Conservation (phyloP, 2,329 filamentous ascomycete genomes). For the Fusarium staphyleae region DNA sequence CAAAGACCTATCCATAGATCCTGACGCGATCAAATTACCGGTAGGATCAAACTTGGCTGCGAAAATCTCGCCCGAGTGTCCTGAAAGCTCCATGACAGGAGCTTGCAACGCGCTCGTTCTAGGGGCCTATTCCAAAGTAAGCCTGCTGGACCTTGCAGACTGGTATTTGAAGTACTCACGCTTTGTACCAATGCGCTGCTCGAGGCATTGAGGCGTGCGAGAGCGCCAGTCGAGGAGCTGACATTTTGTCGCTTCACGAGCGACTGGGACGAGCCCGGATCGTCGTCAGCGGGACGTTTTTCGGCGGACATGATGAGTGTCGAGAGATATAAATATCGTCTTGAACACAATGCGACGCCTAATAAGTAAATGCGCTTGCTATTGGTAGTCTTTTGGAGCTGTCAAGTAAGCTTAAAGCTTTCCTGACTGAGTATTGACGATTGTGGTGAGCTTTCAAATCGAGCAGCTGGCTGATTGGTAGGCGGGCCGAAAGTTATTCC, state of each 20-base stretch:
- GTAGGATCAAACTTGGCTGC: slow-evolving; percentile 88
- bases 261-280: slow-evolving; percentile 79
- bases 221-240: slow-evolving; percentile 54
- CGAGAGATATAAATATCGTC: not conserved
- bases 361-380: slow-evolving; percentile 12
- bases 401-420: slow-evolving; percentile 19
- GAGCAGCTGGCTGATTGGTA: slow-evolving; percentile 39
- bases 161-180: slow-evolving; percentile 47
- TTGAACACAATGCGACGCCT: slow-evolving; percentile 10
- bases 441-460: slow-evolving; percentile 32
- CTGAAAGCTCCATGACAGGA: slow-evolving; percentile 91
- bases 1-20: slow-evolving; percentile 92
- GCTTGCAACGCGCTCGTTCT: slow-evolving; percentile 85
- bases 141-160: not conserved
- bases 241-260: slow-evolving; percentile 89
- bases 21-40: slow-evolving; percentile 89
- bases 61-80: slow-evolving; percentile 86
- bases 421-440: slow-evolving; percentile 17
- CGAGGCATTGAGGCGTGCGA: slow-evolving; percentile 60
- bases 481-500: slow-evolving; percentile 49
- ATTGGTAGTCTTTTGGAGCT: slow-evolving; percentile 10
- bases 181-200: slow-evolving; percentile 59
- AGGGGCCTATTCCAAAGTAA: slow-evolving; percentile 62
- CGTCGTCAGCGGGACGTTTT: slow-evolving; percentile 88
- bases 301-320: slow-evolving; percentile 77